Evolutionary conservation across 1,284 basidiomycete species (phyloP).

Genomic region (Malassezia slooffiae): DNA sequence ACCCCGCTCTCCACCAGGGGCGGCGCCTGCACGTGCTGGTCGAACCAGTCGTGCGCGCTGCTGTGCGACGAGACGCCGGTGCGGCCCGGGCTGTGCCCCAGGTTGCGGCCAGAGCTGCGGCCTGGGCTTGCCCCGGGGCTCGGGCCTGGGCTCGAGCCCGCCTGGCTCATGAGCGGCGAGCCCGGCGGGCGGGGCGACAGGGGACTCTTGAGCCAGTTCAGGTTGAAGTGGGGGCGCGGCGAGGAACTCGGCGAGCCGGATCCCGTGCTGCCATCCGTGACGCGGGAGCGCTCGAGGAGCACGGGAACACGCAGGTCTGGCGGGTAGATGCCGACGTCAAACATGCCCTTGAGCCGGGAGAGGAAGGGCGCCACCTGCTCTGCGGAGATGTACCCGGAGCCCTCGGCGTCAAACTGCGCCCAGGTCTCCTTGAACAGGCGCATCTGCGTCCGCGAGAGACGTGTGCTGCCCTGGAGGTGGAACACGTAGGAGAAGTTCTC

Average conservation of each 20-base stretch:
- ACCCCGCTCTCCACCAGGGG: constrained; percentile 16
- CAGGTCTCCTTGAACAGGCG: constrained; percentile 79
- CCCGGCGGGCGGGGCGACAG: no score
- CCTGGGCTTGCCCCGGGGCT: no score
- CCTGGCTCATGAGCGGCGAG: no score
- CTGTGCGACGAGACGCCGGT: neutral
- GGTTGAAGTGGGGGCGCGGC: neutral
- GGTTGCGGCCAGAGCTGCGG: neutral
- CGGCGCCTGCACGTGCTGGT: no score
- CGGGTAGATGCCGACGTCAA: constrained; percentile 36
- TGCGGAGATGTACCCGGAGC: constrained; percentile 67
- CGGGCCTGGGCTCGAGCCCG: no score
- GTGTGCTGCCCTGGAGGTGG: constrained; percentile 71
- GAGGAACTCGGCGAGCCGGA: constrained; percentile 4
- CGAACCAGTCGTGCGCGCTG: no score
- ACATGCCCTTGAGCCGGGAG: constrained; percentile 23
- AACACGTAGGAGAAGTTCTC: constrained; percentile 95
- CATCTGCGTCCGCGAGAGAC: constrained; percentile 62
- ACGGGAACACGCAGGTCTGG: constrained; percentile 17
- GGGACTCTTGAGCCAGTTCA: constrained; percentile 1
- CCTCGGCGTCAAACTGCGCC: constrained; percentile 68
- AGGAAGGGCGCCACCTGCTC: constrained; percentile 70
- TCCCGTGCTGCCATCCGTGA: no score
- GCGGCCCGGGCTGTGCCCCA: constrained; percentile 15
- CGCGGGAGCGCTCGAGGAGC: constrained; percentile 14